Conservation (phyloP, 2,329 filamentous ascomycete genomes). For the Akanthomyces muscarius region DNA sequence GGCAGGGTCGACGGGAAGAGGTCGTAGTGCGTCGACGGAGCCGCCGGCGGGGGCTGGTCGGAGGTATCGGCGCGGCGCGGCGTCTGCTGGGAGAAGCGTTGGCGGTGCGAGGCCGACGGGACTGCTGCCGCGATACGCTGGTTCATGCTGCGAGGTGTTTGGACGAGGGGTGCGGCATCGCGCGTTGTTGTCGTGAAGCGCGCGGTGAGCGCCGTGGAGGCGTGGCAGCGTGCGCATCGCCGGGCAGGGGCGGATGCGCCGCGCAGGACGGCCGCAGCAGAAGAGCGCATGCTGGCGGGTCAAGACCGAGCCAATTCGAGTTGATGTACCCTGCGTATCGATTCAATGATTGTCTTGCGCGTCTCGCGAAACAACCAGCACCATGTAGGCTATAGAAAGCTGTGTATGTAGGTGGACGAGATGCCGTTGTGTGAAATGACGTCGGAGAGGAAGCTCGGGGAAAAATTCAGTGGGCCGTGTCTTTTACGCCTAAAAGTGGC, state of each 20-base stretch:
- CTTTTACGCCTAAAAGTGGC: background rate
- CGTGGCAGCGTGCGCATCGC: background rate
- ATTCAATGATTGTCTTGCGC: background rate
- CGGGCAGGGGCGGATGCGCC: background rate
- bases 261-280: background rate
- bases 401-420: background rate
- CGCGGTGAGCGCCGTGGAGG: background rate
- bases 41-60: slow-evolving; percentile 9
- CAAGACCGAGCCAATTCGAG: too few species aligned
- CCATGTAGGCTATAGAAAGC: background rate
- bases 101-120: background rate
- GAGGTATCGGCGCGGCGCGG: slow-evolving; percentile 18
- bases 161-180: background rate
- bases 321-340: background rate
- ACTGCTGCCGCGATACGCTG: too few species aligned
- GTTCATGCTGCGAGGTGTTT: background rate
- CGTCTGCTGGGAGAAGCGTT: slow-evolving; percentile 11
- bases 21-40: slow-evolving; percentile 62
- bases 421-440: slow-evolving; percentile 4
- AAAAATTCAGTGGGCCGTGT: background rate
- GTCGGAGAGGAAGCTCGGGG: background rate
- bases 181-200: background rate
- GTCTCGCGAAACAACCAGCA: background rate
- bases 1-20: slow-evolving; percentile 82
- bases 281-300: background rate